Percentiles rank a stretch among this genome's conserved stretches.
These are phyloP conservation scores for Paramecium octaurelia DNA, from an alignment of 73 alveolate species.

Conservation along the genomic window DNA sequence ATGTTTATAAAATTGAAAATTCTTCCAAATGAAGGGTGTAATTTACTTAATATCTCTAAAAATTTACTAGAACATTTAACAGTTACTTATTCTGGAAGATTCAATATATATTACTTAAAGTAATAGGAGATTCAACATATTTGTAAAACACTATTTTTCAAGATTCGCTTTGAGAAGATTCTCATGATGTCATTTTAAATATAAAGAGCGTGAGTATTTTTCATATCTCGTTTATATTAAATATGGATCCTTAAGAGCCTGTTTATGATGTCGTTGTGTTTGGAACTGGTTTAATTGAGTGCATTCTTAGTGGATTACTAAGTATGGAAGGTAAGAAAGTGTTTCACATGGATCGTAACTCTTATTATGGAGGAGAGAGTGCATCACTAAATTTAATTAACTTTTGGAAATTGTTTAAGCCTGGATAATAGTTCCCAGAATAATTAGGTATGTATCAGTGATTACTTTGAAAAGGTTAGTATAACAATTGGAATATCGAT, in stretches of 20 bases:
- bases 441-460: slow-evolving; percentile 31
- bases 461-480: slow-evolving; percentile 74
- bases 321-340: slow-evolving; percentile 84
- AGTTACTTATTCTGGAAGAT: too few relatives aligned
- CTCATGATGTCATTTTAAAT: too few relatives aligned
- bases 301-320: slow-evolving; percentile 95
- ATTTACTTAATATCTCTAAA: too few relatives aligned
- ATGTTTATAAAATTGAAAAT: too few relatives aligned
- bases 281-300: slow-evolving; percentile 98
- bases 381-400: slow-evolving; percentile 96
- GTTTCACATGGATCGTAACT: slow-evolving; percentile 95
- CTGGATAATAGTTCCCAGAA: slow-evolving; percentile 83
- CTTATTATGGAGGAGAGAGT: slow-evolving; percentile 96
- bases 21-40: too few relatives aligned
- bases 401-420: slow-evolving; percentile 90
- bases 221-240: neutral
- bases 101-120: too few relatives aligned
- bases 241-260: slow-evolving; percentile 30
- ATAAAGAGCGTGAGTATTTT: too few relatives aligned
- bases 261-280: slow-evolving; percentile 86
- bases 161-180: too few relatives aligned
- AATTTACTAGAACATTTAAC: too few relatives aligned
- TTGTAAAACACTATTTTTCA: too few relatives aligned
- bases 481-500: slow-evolving; percentile 97
- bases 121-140: too few relatives aligned